These are phyloP conservation scores for Yamagishiella unicocca DNA, from an alignment of 139 green algal genomes.

Conservation along the genomic window DNA sequence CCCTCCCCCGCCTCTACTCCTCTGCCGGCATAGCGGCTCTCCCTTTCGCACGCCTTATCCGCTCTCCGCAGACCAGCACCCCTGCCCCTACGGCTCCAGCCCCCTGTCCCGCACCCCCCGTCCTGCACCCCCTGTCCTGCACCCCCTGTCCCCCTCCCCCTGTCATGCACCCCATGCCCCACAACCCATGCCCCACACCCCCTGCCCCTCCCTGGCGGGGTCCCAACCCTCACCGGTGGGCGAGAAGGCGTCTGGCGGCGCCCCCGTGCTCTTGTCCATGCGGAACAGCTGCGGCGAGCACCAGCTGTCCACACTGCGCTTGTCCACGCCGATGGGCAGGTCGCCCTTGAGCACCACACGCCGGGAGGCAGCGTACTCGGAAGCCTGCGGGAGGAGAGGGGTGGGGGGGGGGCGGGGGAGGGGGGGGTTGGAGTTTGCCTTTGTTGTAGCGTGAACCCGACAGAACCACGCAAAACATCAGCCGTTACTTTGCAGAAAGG, in stretches of 20 bases:
- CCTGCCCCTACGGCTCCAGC: too few relatives aligned
- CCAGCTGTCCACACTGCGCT: slow-evolving; percentile 95
- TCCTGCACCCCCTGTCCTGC: background rate
- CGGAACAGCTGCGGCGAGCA: slow-evolving; percentile 87
- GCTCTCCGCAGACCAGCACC: too few relatives aligned
- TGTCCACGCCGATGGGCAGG: slow-evolving; percentile 97
- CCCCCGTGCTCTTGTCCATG: slow-evolving; percentile 92
- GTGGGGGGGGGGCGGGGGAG: background rate
- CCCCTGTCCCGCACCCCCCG: background rate
- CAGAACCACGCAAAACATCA: too few relatives aligned
- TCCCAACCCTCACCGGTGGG: slow-evolving; percentile 89
- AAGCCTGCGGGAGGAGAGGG: slow-evolving; percentile 55
- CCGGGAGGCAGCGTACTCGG: slow-evolving; percentile 70
- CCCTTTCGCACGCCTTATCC: too few relatives aligned
- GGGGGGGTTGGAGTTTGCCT: background rate
- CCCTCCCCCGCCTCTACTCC: too few relatives aligned
- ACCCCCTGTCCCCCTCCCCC: background rate
- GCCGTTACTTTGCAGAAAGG: too few relatives aligned
- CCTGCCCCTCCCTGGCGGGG: background rate
- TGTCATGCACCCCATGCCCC: background rate
- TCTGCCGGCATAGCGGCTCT: too few relatives aligned
- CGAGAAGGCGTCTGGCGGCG: slow-evolving; percentile 93
- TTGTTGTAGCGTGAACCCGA: too few relatives aligned
- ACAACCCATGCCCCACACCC: background rate
- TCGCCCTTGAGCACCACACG: slow-evolving; percentile 96